Base-by-base conservation (phyloP, 2,329 filamentous ascomycete species). In the Epichloe sibirici region DNA sequence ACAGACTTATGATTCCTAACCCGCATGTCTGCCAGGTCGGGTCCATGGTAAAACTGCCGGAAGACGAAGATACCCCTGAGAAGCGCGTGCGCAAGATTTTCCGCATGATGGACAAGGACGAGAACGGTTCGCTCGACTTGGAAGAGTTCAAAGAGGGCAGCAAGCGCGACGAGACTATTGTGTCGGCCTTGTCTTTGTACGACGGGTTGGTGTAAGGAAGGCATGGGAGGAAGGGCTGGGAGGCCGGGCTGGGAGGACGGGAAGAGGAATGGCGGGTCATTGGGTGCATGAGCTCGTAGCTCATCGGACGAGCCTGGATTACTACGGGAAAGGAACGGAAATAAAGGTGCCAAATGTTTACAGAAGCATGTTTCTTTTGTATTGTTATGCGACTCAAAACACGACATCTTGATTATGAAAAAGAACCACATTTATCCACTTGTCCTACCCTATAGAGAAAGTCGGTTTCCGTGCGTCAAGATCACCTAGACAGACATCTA, bases 91-190 rank as follows among this genome's bases (percentile, higher is more conserved):
- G 79, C 71, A 98, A 98, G 78, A 97, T 98, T 70, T 98, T 98
- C 78, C 80, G 86, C 64, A 97, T 97, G 93, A 98, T 98, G 93
- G 93, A 98, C 77, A 98, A 98, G 79, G 93, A 98, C 69, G 91
- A 97, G 74, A 97, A 97, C 67, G 93, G 91, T 62, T 94, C 88
- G 65, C 74, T 98, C 62, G 91, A 97, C 68, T 91, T 96, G 79
- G 86, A 90, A 56, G 93, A 98, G 69, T 98, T 98, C 78, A 97
- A 97, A 74, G 93, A 98, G 73, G 93, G 93, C 61, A 95, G 90
- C 75, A 96, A 97, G 77, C 87, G 90, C 55, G 93, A 98, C 71
- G 91, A 97, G 75, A 98, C 93, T 9, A 98, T 98, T 66, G 93
- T 98, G 54, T 97, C 91, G 51, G 93, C 93, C 37, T 76, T 98